These are phyloP conservation scores for Pseudogymnoascus sp. DNA, from an alignment of 2,329 filamentous ascomycete genomes.

Conservation along the genomic window DNA sequence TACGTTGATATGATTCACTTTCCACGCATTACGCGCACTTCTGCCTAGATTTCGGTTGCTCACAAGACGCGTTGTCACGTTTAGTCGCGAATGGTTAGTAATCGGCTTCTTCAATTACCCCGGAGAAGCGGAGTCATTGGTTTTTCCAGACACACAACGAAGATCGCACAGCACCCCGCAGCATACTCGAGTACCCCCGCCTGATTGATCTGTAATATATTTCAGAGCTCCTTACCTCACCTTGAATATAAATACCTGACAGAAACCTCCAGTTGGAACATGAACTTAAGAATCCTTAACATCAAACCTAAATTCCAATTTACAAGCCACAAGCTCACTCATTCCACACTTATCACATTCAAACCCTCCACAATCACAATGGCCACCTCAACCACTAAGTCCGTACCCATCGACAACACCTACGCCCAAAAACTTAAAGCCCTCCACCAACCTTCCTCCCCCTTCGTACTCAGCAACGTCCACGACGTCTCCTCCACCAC, in stretches of 20 bases:
- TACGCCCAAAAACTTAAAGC: conserved; percentile 28
- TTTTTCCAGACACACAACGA: background rate
- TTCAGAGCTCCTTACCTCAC: background rate
- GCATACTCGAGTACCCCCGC: background rate
- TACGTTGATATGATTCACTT: background rate
- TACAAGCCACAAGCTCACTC: background rate
- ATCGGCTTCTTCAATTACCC: background rate
- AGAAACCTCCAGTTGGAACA: background rate
- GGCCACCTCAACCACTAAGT: background rate
- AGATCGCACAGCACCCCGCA: background rate
- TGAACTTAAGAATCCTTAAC: background rate
- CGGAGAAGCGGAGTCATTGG: background rate
- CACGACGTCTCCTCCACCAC: conserved; percentile 45
- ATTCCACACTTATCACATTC: background rate
- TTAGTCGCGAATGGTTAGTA: background rate
- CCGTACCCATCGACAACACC: conserved; percentile 1
- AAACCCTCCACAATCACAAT: background rate
- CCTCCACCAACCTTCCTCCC: conserved; percentile 43
- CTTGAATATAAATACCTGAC: background rate
- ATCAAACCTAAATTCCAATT: background rate
- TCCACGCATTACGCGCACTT: background rate
- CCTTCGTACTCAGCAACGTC: conserved; percentile 47
- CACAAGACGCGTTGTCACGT: background rate
- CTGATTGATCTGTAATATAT: background rate
- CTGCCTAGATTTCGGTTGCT: background rate